Percentiles rank a stretch among this genome's conserved stretches.
Conservation (phyloP, 805 yeast genomes). For the Barnettozyma siamensis region DNA sequence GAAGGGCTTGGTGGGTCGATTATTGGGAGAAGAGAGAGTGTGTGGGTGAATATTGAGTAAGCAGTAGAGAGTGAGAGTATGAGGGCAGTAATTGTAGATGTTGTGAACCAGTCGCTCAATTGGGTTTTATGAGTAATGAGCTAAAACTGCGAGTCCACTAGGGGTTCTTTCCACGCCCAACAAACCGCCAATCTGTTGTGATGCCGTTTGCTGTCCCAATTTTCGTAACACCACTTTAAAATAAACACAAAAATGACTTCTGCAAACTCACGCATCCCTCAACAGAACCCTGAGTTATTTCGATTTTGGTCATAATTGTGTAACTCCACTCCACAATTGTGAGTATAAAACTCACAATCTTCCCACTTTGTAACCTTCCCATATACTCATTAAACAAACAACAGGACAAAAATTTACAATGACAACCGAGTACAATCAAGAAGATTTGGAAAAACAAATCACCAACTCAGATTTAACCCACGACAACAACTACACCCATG, state of each 20-base stretch:
- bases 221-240: not conserved
- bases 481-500: constrained; percentile 12
- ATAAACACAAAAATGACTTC: not conserved
- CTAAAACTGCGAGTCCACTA: no score
- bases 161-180: no score
- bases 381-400: no score
- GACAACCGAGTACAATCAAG: constrained; percentile 3
- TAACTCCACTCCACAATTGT: not conserved
- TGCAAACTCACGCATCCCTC: constrained; percentile 1
- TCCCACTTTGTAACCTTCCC: not conserved
- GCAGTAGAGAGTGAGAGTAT: no score
- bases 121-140: no score
- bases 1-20: no score
- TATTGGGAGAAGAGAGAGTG: no score
- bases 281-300: not conserved
- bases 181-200: no score
- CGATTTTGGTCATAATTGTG: not conserved
- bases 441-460: constrained; percentile 20
- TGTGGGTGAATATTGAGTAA: no score
- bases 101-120: no score
- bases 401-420: not conserved
- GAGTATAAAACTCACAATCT: no score
- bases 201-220: not conserved
- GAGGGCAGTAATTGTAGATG: no score
- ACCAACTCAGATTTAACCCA: constrained; percentile 14